Evolutionary conservation across 495 filamentous ascomycete genomes (phyloP).

Genomic region (Xylaria flabelliformis): DNA sequence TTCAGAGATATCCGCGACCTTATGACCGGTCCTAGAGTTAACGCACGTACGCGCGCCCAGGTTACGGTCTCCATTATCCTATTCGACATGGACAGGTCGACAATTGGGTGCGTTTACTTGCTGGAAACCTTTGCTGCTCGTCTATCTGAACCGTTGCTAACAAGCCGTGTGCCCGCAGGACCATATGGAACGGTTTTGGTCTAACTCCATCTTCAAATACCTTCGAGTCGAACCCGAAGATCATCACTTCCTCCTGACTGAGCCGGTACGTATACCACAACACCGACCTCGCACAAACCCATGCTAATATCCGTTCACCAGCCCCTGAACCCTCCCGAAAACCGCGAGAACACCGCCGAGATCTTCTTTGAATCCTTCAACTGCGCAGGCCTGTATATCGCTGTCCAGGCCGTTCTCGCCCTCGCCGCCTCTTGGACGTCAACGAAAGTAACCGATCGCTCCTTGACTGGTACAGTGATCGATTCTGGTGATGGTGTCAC

Average conservation of each 20-base stretch:
- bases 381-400: slow-evolving; percentile 97
- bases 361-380: slow-evolving; percentile 99
- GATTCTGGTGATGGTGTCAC: slow-evolving; percentile 98
- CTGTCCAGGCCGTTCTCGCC: slow-evolving; percentile 95
- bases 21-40: slow-evolving; percentile 31
- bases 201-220: slow-evolving; percentile 99
- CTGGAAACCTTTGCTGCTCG: neutral
- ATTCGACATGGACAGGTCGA: slow-evolving; percentile 98
- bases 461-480: slow-evolving; percentile 96
- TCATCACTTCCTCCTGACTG: slow-evolving; percentile 96
- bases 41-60: slow-evolving; percentile 45
- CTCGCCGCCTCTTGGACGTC: slow-evolving; percentile 98
- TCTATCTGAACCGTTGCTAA: slow-evolving; percentile 33
- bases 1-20: neutral
- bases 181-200: slow-evolving; percentile 99
- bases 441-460: slow-evolving; percentile 94
- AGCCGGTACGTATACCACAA: slow-evolving; percentile 71
- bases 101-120: slow-evolving; percentile 75
- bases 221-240: slow-evolving; percentile 97
- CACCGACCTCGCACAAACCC: neutral
- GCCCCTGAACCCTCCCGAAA: slow-evolving; percentile 97
- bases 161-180: slow-evolving; percentile 60
- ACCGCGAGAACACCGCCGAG: slow-evolving; percentile 98
- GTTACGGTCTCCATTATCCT: slow-evolving; percentile 95
- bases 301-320: slow-evolving; percentile 47